These are phyloP conservation scores for Poa annua DNA, from an alignment of 176 grass and related monocot species.

Conservation along the genomic window DNA sequence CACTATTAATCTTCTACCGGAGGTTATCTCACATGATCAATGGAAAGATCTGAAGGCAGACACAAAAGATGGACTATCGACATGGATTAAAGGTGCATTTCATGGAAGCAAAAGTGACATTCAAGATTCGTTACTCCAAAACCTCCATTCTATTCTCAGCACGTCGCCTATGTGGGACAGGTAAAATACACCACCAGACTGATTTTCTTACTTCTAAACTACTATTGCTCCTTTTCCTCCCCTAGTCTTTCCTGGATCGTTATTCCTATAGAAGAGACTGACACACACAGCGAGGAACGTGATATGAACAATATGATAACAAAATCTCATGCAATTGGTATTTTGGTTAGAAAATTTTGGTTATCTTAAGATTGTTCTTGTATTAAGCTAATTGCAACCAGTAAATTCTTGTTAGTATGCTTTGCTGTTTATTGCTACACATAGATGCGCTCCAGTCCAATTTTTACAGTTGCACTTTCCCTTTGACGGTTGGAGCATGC, in stretches of 20 bases:
- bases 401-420: slow-evolving; percentile 22
- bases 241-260: not conserved
- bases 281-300: not conserved
- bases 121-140: slow-evolving; percentile 67
- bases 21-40: slow-evolving; percentile 65
- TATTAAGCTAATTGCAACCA: slow-evolving; percentile 14
- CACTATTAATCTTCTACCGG: slow-evolving; percentile 67
- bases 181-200: slow-evolving; percentile 36
- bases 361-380: not conserved
- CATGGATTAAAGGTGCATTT: slow-evolving; percentile 93
- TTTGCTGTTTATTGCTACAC: not conserved
- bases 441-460: not conserved
- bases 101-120: slow-evolving; percentile 63
- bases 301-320: not conserved
- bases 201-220: not conserved
- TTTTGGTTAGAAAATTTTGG: not conserved
- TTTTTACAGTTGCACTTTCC: not conserved
- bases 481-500: too few species aligned
- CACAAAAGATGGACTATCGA: slow-evolving; percentile 64
- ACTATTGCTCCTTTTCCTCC: not conserved
- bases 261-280: not conserved
- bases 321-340: not conserved
- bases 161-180: slow-evolving; percentile 98
- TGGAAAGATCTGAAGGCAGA: slow-evolving; percentile 82
- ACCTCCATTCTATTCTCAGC: slow-evolving; percentile 74